Base-by-base conservation (phyloP, 495 filamentous ascomycete species). In the Penicillium herquei region DNA sequence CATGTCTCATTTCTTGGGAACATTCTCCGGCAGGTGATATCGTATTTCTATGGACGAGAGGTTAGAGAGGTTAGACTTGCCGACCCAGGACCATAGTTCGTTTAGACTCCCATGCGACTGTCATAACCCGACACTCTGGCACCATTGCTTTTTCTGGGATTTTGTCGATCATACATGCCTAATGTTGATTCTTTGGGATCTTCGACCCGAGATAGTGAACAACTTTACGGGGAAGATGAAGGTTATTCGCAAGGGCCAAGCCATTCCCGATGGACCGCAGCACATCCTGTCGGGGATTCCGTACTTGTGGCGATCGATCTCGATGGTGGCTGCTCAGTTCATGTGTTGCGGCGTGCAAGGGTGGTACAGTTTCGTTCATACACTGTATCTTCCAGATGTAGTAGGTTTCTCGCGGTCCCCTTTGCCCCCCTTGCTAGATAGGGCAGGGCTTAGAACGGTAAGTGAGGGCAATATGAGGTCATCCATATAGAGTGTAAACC, bases 41-140 rank as follows among this genome's bases (percentile, higher is more conserved):
- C 12, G 34, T 37, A 37, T 37, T 10, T 13, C 34, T 10, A 9
- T 13, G 21, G 21, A 26, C 34, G 12, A 13, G 9, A 10, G 34
- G 8, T 37, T 37, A 37, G 12, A 13, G 9, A 10, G 34, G 8
- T 37, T 37, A 37, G 12, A 37, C 34, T 37, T 37, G 34, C 34
- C 34, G 34, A 37, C 34, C 34, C 34, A 37, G 34, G 12, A 13
- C 34, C 34, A 37, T 37, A 37, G 34, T 37, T 37, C 34, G 34
- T 37, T 1, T 37, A 26, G 2, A 2, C 21, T 26, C 21, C 34
- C 34, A 37, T 37, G 34, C 34, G 34, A 37, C 8, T 46, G n/a
- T 33, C 48, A 57, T 55, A 55, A 68, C 72, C 72, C 70, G 69
- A 69, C 70, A 69, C 51, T 63, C 32, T 60, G 72, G 72, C 59